These are phyloP conservation scores for Massarina eburnea DNA, from an alignment of 2,329 filamentous ascomycete species.

Conservation along the genomic window DNA sequence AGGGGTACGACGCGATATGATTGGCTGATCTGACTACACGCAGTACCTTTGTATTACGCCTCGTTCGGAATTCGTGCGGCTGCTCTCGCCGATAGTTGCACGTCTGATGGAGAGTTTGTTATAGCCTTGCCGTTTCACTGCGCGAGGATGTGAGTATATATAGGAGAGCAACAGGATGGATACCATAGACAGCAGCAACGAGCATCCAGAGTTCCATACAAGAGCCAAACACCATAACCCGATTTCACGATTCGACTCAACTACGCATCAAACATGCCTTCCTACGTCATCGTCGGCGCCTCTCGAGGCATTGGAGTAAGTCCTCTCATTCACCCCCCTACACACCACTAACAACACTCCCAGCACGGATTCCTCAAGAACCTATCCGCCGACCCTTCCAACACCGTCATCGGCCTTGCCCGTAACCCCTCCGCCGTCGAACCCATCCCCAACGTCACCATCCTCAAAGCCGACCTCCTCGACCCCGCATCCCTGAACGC, in stretches of 20 bases:
- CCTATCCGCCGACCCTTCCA: slow-evolving; percentile 26
- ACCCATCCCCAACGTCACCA: slow-evolving; percentile 35
- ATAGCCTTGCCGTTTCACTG: not conserved
- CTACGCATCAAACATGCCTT: slow-evolving; percentile 21
- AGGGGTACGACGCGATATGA: not conserved
- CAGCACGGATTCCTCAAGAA: slow-evolving; percentile 33
- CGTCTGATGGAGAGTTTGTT: not conserved
- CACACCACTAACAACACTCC: slow-evolving; percentile 1
- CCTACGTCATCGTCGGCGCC: slow-evolving; percentile 33
- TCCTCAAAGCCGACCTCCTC: slow-evolving; percentile 42
- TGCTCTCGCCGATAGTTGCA: slow-evolving; percentile 1
- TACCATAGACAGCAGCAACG: not conserved
- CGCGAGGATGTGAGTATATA: not conserved
- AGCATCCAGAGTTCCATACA: not conserved
- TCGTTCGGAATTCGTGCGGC: not conserved
- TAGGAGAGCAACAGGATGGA: not conserved
- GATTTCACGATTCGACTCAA: not conserved
- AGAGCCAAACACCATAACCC: not conserved
- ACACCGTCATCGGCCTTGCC: slow-evolving; percentile 34
- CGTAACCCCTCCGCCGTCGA: slow-evolving; percentile 18
- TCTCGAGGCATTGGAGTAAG: slow-evolving; percentile 33
- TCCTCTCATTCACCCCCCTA: not conserved
- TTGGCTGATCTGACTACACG: not conserved
- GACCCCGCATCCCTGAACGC: slow-evolving; percentile 36
- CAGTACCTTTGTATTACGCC: no score